Percentiles rank a stretch among this genome's conserved stretches.
Conservation (phyloP, 2,329 filamentous ascomycete species). For the Monilinia polystroma region DNA sequence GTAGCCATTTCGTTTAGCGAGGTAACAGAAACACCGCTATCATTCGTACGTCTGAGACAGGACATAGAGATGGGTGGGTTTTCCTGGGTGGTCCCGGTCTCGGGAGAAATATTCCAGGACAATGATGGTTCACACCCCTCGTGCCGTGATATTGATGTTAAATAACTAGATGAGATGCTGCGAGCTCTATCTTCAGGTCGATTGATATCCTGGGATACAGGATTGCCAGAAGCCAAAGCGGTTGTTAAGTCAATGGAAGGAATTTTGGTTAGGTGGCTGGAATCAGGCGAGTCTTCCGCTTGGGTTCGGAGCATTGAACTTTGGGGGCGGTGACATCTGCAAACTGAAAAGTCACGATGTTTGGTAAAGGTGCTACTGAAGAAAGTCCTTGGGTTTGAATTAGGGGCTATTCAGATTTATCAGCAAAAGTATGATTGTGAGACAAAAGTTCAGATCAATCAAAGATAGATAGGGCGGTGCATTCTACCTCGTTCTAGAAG, state of each 20-base stretch:
- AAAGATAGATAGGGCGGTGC: not conserved
- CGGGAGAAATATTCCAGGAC: not conserved
- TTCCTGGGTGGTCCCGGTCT: not conserved
- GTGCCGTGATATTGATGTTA: not conserved
- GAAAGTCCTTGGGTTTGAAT: not conserved
- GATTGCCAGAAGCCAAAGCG: not conserved
- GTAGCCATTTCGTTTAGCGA: not conserved
- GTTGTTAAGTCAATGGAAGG: not conserved
- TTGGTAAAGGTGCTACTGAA: too few relatives aligned
- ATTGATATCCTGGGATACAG: not conserved
- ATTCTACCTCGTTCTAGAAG: constrained; percentile 15
- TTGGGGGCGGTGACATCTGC: too few relatives aligned
- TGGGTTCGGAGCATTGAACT: not conserved
- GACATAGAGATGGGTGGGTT: too few relatives aligned
- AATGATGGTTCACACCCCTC: not conserved
- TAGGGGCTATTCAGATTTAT: constrained; percentile 4
- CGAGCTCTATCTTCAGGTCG: not conserved
- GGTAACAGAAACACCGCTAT: not conserved
- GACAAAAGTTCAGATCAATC: not conserved
- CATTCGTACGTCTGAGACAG: too few relatives aligned
- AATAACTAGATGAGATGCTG: not conserved
- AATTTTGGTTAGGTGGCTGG: not conserved
- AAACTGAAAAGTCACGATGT: not conserved
- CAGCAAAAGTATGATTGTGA: not conserved
- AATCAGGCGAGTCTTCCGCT: not conserved